These are phyloP conservation scores for Coemansia sp. DNA, from an alignment of 192 early-diverging fungal species.

Conservation along the genomic window DNA sequence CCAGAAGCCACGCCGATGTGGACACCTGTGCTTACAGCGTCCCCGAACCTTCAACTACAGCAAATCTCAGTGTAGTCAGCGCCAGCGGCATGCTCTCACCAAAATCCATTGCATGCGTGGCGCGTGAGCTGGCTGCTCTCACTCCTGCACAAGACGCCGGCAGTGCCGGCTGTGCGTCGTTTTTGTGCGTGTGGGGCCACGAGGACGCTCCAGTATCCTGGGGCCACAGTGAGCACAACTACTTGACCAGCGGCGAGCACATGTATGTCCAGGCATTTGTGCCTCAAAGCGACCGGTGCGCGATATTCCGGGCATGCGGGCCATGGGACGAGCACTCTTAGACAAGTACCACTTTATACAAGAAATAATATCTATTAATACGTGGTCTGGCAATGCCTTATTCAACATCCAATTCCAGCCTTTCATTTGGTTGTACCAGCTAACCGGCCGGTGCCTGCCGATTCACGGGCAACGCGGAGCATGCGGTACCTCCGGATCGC, in stretches of 20 bases:
- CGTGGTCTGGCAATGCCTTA: no score
- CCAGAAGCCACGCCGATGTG: neutral
- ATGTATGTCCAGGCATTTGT: slow-evolving; percentile 32
- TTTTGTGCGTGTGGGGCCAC: slow-evolving; percentile 43
- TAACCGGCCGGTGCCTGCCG: neutral
- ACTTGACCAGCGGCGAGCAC: slow-evolving; percentile 34
- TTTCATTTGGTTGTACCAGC: neutral
- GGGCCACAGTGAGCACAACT: slow-evolving; percentile 26
- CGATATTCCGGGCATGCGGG: slow-evolving; percentile 40
- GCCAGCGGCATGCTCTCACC: slow-evolving; percentile 27
- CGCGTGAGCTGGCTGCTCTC: neutral
- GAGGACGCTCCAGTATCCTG: slow-evolving; percentile 44
- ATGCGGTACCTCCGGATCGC: slow-evolving; percentile 45
- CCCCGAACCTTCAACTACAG: neutral
- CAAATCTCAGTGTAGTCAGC: slow-evolving; percentile 3
- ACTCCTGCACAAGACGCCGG: neutral
- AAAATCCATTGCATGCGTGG: slow-evolving; percentile 13
- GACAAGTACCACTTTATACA: neutral
- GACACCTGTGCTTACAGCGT: slow-evolving; percentile 15
- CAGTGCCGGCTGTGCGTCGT: neutral
- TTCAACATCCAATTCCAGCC: no score
- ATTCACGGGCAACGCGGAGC: slow-evolving; percentile 35
- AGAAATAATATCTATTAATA: neutral
- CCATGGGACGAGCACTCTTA: slow-evolving; percentile 44
- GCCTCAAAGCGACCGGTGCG: slow-evolving; percentile 4